These are phyloP conservation scores for Aristolochia contorta DNA, from an alignment of 164 flowering plant genomes.

Conservation along the genomic window DNA sequence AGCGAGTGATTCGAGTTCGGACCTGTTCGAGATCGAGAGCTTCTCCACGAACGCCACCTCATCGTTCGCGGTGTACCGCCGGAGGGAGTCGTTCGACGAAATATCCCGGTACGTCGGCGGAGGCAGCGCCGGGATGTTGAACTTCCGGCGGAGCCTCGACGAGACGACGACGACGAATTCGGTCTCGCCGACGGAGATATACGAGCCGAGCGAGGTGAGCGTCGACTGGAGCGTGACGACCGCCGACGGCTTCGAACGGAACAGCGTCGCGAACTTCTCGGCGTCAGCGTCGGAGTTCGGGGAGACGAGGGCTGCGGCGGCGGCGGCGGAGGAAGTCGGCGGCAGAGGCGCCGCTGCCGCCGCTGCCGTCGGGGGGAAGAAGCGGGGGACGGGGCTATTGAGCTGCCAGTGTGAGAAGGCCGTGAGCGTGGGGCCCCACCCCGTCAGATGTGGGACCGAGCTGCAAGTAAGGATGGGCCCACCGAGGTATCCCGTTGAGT, in stretches of 20 bases:
- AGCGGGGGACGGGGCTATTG: conserved; percentile 26
- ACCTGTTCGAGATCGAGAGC: conserved; percentile 88
- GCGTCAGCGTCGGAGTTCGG: conserved; percentile 29
- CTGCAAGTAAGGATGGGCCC: background rate
- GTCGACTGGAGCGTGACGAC: conserved; percentile 92
- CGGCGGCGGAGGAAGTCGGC: background rate
- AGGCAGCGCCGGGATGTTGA: background rate
- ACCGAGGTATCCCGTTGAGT: background rate
- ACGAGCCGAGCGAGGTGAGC: conserved; percentile 88
- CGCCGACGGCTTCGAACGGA: conserved; percentile 68
- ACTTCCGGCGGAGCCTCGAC: conserved; percentile 27
- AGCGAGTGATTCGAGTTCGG: conserved; percentile 84
- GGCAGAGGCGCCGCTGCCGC: conserved; percentile 7
- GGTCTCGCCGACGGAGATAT: conserved; percentile 42
- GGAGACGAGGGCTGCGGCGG: conserved; percentile 6
- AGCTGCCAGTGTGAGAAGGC: conserved; percentile 82
- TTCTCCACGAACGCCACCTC: conserved; percentile 52
- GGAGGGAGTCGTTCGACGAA: conserved; percentile 11
- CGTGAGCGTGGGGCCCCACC: conserved; percentile 64
- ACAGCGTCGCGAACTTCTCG: conserved; percentile 38
- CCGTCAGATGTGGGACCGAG: conserved; percentile 23
- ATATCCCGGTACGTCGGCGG: conserved; percentile 4
- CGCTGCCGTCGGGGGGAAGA: conserved; percentile 8
- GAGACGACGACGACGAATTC: conserved; percentile 26
- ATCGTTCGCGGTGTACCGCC: conserved; percentile 20